These are phyloP conservation scores for Amphichorda felina DNA, from an alignment of 2,329 filamentous ascomycete species.

Conservation along the genomic window DNA sequence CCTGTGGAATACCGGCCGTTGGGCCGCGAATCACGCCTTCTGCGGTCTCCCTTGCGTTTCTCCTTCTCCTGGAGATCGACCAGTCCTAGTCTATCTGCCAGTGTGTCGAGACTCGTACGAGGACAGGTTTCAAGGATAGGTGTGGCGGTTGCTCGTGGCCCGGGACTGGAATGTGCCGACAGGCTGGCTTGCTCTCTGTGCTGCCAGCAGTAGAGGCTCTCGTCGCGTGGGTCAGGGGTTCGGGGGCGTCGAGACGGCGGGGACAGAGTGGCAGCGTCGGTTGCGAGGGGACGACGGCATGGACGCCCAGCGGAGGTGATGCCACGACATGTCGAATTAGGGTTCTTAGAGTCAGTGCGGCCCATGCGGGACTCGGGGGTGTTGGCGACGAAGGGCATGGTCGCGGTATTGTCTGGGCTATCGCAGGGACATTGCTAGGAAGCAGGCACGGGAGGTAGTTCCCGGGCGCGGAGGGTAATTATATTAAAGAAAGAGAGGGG, in stretches of 20 bases:
- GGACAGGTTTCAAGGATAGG: conserved; percentile 52
- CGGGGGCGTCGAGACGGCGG: conserved; percentile 8
- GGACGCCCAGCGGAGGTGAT: conserved; percentile 73
- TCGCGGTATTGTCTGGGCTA: neutral
- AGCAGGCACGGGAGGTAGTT: no score
- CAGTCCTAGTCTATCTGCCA: conserved; percentile 68
- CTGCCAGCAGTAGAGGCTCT: conserved; percentile 81
- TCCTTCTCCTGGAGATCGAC: conserved; percentile 47
- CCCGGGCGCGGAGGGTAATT: no score
- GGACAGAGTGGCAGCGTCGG: conserved; percentile 18
- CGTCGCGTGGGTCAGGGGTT: conserved; percentile 37
- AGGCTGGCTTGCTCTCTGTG: conserved; percentile 73
- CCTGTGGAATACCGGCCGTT: no score
- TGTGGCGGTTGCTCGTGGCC: conserved; percentile 27
- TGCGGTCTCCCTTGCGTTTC: conserved; percentile 8
- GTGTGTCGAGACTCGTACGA: conserved; percentile 63
- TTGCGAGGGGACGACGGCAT: conserved; percentile 61
- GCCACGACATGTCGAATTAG: conserved; percentile 75
- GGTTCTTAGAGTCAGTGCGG: conserved; percentile 76
- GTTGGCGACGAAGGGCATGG: conserved; percentile 29
- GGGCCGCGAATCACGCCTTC: no score
- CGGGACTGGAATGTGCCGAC: conserved; percentile 32
- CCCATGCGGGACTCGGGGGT: conserved; percentile 73
- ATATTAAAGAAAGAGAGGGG: no score
- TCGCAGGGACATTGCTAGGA: no score